Evolutionary conservation across 768 basidiomycete species (phyloP).

Genomic region (Cystobasidium onofrii): DNA sequence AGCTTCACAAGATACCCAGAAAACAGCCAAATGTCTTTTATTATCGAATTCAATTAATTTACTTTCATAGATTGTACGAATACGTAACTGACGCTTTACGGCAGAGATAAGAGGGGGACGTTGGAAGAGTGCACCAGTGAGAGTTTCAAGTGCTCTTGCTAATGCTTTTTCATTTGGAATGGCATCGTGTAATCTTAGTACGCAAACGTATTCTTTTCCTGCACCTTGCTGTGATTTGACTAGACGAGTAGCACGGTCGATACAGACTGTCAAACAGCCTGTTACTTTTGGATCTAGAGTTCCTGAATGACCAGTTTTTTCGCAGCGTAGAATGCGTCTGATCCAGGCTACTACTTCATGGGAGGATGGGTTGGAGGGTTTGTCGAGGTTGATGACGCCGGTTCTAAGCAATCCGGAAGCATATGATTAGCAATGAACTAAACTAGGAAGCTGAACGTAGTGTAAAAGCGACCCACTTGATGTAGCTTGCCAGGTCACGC

Average conservation of each 20-base stretch:
- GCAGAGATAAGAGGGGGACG: slow-evolving; percentile 97
- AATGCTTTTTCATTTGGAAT: slow-evolving; percentile 75
- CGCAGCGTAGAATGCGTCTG: slow-evolving; percentile 86
- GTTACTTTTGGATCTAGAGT: slow-evolving; percentile 99
- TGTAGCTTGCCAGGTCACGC: slow-evolving; percentile 80
- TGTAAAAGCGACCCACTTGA: slow-evolving; percentile 54
- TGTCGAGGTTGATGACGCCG: slow-evolving; percentile 98
- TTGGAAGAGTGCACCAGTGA: slow-evolving; percentile 97
- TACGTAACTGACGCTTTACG: slow-evolving; percentile 93
- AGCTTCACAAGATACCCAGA: slow-evolving; percentile 98
- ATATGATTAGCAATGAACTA: too few relatives aligned
- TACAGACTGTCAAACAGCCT: slow-evolving; percentile 96
- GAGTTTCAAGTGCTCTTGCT: slow-evolving; percentile 85
- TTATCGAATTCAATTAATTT: slow-evolving; percentile 95
- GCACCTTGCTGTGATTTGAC: slow-evolving; percentile 97
- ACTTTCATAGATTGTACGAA: slow-evolving; percentile 93
- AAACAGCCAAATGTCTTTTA: slow-evolving; percentile 88
- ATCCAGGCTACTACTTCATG: slow-evolving; percentile 99
- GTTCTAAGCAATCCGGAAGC: slow-evolving; percentile 54
- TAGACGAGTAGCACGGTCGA: slow-evolving; percentile 92
- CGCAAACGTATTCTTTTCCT: slow-evolving; percentile 97
- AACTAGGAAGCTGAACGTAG: too few relatives aligned
- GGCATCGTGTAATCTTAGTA: slow-evolving; percentile 78
- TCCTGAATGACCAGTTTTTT: slow-evolving; percentile 98
- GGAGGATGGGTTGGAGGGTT: slow-evolving; percentile 83